These are phyloP conservation scores for Aureobasidium mangrovei DNA, from an alignment of 2,329 filamentous ascomycete species.

Conservation along the genomic window DNA sequence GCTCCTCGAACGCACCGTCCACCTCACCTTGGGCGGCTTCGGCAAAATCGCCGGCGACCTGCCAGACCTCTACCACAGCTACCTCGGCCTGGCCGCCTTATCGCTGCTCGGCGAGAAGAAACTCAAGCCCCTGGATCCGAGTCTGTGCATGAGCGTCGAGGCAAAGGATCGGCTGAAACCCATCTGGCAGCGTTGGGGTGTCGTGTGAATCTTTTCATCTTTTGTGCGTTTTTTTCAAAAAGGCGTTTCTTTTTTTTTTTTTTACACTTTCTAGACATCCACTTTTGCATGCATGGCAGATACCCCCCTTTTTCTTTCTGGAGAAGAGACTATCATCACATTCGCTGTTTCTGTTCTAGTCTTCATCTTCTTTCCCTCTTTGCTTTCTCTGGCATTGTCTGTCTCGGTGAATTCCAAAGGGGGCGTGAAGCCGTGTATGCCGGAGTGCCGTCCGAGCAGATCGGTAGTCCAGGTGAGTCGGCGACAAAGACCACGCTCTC, in stretches of 20 bases:
- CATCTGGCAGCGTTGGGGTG: constrained; percentile 22
- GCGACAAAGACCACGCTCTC: no score
- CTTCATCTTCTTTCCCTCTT: no score
- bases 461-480: no score
- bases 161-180: constrained; percentile 26
- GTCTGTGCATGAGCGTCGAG: constrained; percentile 63
- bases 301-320: not conserved
- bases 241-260: not conserved
- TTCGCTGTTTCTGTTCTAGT: no score
- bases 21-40: constrained; percentile 53
- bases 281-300: no score
- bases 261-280: no score
- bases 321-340: not conserved
- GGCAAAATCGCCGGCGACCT: constrained; percentile 39
- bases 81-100: constrained; percentile 74
- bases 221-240: no score
- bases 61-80: constrained; percentile 74
- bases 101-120: constrained; percentile 55
- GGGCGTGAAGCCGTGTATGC: no score
- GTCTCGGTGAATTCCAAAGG: not conserved
- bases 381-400: not conserved
- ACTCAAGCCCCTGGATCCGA: constrained; percentile 63
- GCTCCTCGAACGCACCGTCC: constrained; percentile 77
- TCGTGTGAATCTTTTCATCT: not conserved
- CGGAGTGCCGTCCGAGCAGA: no score